These are phyloP conservation scores for Cladophialophora yegresii DNA, from an alignment of 2,329 filamentous ascomycete species.

Conservation along the genomic window DNA sequence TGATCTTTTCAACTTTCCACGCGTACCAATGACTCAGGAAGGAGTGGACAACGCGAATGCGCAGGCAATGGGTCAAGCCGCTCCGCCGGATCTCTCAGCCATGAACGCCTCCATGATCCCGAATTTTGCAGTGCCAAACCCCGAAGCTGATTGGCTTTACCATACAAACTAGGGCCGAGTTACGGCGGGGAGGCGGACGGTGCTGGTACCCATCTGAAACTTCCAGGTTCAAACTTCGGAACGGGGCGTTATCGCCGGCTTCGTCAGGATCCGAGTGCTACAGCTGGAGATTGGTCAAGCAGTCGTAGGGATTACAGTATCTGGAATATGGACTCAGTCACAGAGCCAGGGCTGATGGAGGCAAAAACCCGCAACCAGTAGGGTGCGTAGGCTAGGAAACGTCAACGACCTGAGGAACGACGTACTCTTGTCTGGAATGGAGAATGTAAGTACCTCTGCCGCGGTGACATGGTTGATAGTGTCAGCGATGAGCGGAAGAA, in stretches of 20 bases:
- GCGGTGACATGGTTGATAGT: conserved; percentile 1
- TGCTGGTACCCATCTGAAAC: background rate
- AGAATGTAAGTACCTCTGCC: background rate
- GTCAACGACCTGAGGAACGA: background rate
- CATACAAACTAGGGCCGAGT: conserved; percentile 24
- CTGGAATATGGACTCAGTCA: background rate
- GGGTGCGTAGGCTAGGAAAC: background rate
- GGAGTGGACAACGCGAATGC: conserved; percentile 20
- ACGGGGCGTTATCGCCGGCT: background rate
- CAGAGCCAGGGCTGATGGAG: background rate
- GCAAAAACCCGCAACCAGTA: background rate
- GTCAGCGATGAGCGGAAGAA: conserved; percentile 18
- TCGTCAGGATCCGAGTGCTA: background rate
- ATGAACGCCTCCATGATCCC: conserved; percentile 50
- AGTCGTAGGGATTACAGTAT: background rate
- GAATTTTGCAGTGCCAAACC: conserved; percentile 50
- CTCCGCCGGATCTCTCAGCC: conserved; percentile 26
- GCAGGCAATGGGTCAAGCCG: conserved; percentile 20
- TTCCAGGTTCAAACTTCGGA: background rate
- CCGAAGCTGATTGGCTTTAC: conserved; percentile 50
- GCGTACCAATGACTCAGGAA: conserved; percentile 56
- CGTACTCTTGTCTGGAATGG: background rate
- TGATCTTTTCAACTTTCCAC: conserved; percentile 89
- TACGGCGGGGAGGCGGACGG: conserved; percentile 2
- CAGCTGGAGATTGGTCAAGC: background rate